Evolutionary conservation across 495 filamentous ascomycete genomes (phyloP).

Genomic region (Podospora conica): DNA sequence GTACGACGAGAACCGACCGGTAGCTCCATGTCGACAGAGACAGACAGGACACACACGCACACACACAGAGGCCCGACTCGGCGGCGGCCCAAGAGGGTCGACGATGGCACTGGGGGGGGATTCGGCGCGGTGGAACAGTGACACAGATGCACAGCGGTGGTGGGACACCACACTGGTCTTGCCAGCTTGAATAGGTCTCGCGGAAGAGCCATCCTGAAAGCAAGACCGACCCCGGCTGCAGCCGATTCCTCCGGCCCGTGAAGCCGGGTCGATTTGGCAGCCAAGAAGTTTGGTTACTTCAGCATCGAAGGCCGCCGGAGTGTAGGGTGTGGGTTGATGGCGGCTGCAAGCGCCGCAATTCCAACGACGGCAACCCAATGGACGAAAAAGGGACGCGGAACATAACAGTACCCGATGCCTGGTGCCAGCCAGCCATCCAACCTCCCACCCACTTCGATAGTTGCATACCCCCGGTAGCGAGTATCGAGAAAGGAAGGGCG

Average conservation of each 20-base stretch:
- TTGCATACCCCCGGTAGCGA: neutral
- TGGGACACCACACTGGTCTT: neutral
- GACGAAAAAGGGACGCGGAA: neutral
- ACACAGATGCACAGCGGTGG: neutral
- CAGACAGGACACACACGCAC: neutral
- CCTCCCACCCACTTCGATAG: neutral
- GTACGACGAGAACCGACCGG: neutral
- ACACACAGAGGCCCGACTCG: neutral
- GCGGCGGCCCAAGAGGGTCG: neutral
- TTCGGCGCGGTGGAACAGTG: neutral
- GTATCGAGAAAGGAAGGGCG: neutral
- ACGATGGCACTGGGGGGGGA: neutral
- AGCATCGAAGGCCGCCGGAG: neutral
- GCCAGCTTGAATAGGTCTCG: neutral
- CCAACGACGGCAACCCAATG: neutral
- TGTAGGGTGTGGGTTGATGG: neutral
- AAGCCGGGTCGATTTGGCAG: constrained; percentile 15
- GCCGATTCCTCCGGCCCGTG: constrained; percentile 22
- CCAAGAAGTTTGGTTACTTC: constrained; percentile 2
- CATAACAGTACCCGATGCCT: neutral
- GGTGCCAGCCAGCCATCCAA: neutral
- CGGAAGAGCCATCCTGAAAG: neutral
- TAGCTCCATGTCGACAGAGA: neutral
- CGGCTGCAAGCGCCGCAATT: neutral
- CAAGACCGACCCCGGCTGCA: constrained; percentile 3